These are phyloP conservation scores for Cryptosporidium tyzzeri DNA, from an alignment of 169 alveolate genomes.

Conservation along the genomic window DNA sequence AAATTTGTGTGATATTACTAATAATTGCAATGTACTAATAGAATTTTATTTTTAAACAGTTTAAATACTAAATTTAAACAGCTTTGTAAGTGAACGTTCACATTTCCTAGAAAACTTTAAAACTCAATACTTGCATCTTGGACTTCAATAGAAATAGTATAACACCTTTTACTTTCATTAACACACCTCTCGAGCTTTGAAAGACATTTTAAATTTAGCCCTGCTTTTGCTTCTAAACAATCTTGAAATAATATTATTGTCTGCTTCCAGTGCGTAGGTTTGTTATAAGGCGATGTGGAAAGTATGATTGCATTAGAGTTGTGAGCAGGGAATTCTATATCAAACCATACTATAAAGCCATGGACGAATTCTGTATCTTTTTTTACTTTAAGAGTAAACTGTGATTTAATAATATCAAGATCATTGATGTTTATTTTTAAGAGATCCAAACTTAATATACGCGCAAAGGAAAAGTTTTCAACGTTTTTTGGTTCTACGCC, in stretches of 20 bases:
- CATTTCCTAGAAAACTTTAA: neutral
- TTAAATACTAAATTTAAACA: neutral
- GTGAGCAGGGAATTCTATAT: slow-evolving; percentile 58
- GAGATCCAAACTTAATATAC: slow-evolving; percentile 17
- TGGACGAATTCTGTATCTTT: slow-evolving; percentile 51
- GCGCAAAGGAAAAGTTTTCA: slow-evolving; percentile 14
- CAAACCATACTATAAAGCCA: slow-evolving; percentile 75
- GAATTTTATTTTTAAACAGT: neutral
- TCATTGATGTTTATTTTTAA: slow-evolving; percentile 14
- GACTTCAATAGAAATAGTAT: slow-evolving; percentile 48
- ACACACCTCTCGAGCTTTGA: slow-evolving; percentile 14
- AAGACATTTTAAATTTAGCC: slow-evolving; percentile 29
- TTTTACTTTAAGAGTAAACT: slow-evolving; percentile 13
- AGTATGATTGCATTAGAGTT: neutral
- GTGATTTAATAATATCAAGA: slow-evolving; percentile 18
- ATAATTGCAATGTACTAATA: neutral
- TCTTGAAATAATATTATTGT: slow-evolving; percentile 30
- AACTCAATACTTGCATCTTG: slow-evolving; percentile 20
- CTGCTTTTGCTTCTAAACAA: slow-evolving; percentile 41
- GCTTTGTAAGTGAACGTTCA: no score
- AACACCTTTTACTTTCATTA: slow-evolving; percentile 7
- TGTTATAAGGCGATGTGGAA: slow-evolving; percentile 73
- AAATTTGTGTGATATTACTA: neutral
- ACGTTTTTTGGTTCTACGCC: slow-evolving; percentile 38
- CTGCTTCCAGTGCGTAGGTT: slow-evolving; percentile 76